Base-by-base conservation (phyloP, 306 rosid species). In the Luffa acutangula region DNA sequence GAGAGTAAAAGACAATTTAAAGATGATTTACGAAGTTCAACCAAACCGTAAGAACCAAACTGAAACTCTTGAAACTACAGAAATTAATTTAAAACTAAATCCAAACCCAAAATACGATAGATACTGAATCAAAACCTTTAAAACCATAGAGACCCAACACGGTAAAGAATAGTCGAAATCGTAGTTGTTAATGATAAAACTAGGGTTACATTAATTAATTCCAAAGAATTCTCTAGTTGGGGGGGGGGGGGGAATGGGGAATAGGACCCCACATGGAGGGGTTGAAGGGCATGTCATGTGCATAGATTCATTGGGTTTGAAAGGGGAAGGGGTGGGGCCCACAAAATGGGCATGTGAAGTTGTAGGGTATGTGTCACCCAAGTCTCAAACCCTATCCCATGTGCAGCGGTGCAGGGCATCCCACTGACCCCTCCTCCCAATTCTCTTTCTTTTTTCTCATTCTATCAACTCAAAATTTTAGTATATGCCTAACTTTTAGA, bases 321-420 rank as follows among this genome's bases (percentile, higher is more conserved):
- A 56, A 56, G 31, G 65, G 69, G 72, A 59, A 85, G 25, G 17
- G 42, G 78, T 21, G 81, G 89, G 90, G 45, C 83, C 93, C 89
- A 85, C 74, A 1, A 48, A 81, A 39, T 66, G 80, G 75, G 63
- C 98, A 93, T 90, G 98, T 91, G 97, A 89, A 69, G 78, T 74
- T 93, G 97, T 85, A 88, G 91, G 87, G 52, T 34, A 57, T 81
- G 11, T 74, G 84, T 89, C 91, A 80, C 94, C 88, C 65, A 80
- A 57, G 75, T 80, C 85, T 87, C 88, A 86, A 93, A 91, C 92
- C 91, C 94, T 82, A 85, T 85, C 81, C 98, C 98, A 93, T 90
- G 97, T 89, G 98, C 97, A 91, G 80, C 89, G 92, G 84, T 91
- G 82, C 81, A 83, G 97, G 93, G 95, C 87, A 81, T 91, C 90